A percentile compares a stretch with the other conserved stretches of the same genome.
Conservation (phyloP, 1,139 yeast genomes). For the Diutina sp. region DNA sequence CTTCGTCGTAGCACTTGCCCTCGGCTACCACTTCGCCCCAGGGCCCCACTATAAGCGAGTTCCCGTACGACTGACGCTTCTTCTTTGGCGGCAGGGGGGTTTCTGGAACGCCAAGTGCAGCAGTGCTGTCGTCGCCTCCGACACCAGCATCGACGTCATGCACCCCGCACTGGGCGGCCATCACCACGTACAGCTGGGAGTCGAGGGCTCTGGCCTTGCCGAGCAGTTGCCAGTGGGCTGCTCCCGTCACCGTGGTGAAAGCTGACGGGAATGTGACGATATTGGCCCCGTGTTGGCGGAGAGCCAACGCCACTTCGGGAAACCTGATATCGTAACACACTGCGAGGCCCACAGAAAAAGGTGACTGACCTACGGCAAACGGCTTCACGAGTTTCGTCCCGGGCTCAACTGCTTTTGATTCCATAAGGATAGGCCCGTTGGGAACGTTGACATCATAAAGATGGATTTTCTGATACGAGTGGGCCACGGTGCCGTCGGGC, state of each 20-base stretch:
- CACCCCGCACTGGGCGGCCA: constrained; percentile 85
- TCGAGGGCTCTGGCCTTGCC: constrained; percentile 82
- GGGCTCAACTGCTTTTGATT: constrained; percentile 72
- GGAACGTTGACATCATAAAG: constrained; percentile 79
- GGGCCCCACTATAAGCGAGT: constrained; percentile 75
- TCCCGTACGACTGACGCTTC: constrained; percentile 62
- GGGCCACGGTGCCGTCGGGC: constrained; percentile 46
- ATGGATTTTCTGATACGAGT: constrained; percentile 75
- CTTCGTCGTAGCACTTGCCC: constrained; percentile 21
- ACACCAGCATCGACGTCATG: constrained; percentile 37
- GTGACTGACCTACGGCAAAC: constrained; percentile 24
- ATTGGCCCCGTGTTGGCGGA: constrained; percentile 65
- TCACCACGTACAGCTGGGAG: constrained; percentile 72
- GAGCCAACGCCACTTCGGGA: constrained; percentile 62
- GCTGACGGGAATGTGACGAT: constrained; percentile 80
- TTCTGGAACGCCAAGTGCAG: background rate
- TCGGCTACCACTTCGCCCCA: constrained; percentile 76
- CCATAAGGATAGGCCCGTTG: constrained; percentile 62
- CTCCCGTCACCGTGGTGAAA: constrained; percentile 83
- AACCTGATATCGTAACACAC: constrained; percentile 85
- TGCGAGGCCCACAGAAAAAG: constrained; percentile 56
- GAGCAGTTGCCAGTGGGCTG: constrained; percentile 76
- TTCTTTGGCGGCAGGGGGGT: constrained; percentile 15
- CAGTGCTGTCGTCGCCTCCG: constrained; percentile 12
- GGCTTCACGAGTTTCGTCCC: constrained; percentile 49